These are phyloP conservation scores for Aspergillus texensis DNA, from an alignment of 2,329 filamentous ascomycete species.

Conservation along the genomic window DNA sequence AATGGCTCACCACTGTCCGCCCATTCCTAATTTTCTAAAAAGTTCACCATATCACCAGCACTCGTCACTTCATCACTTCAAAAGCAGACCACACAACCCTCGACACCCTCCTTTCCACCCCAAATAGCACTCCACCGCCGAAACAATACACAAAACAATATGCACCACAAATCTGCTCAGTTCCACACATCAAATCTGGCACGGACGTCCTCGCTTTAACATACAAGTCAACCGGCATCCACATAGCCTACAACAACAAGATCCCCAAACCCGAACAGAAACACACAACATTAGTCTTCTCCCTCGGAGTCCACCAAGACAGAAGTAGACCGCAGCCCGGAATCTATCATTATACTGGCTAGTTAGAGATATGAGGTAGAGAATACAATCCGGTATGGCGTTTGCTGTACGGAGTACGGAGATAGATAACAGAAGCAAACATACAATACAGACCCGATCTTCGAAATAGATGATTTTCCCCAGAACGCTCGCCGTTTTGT, in stretches of 20 bases:
- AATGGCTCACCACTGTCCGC: neutral
- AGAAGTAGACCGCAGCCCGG: constrained; percentile 43
- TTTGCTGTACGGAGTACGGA: no score
- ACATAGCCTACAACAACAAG: constrained; percentile 70
- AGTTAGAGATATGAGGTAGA: constrained; percentile 45
- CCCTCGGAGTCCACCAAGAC: constrained; percentile 53
- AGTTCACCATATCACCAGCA: constrained; percentile 1
- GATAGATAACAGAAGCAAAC: constrained; percentile 44
- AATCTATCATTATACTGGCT: constrained; percentile 45
- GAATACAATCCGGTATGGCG: neutral
- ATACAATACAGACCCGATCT: constrained; percentile 43
- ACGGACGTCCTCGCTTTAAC: constrained; percentile 42
- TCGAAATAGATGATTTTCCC: constrained; percentile 57
- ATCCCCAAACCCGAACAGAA: constrained; percentile 60
- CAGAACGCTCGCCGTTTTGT: constrained; percentile 40
- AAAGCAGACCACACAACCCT: constrained; percentile 14
- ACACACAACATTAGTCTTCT: constrained; percentile 43
- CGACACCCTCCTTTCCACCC: constrained; percentile 16
- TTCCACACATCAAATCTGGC: constrained; percentile 43
- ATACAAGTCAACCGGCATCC: constrained; percentile 35
- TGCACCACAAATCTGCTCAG: constrained; percentile 43
- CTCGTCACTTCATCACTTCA: neutral
- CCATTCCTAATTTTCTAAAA: neutral
- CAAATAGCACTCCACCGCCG: constrained; percentile 32
- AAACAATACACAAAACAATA: constrained; percentile 43